Percentiles rank a stretch among this genome's conserved stretches.
These are phyloP conservation scores for Colletotrichum navitas DNA, from an alignment of 2,329 filamentous ascomycete genomes.

Conservation along the genomic window DNA sequence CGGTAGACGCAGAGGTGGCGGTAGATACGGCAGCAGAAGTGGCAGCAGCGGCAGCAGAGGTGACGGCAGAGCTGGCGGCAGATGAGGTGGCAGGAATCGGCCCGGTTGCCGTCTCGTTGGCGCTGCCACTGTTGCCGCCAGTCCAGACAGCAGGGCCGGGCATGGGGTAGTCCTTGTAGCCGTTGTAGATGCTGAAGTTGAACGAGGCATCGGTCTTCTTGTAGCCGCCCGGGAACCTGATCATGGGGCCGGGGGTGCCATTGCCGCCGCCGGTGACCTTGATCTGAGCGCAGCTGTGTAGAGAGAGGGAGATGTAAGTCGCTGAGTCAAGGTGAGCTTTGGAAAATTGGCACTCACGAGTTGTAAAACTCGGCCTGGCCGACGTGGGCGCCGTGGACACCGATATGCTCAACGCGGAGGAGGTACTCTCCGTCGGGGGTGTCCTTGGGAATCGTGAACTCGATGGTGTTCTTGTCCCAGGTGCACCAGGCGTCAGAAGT, in stretches of 20 bases:
- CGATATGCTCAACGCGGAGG: constrained; percentile 52
- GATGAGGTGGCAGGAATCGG: neutral
- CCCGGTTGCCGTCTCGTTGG: neutral
- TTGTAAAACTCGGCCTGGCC: constrained; percentile 6
- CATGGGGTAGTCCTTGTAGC: constrained; percentile 40
- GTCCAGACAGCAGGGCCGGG: constrained; percentile 31
- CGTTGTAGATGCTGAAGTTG: constrained; percentile 45
- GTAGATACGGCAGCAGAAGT: neutral
- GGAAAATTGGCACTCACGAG: neutral
- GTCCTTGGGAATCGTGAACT: constrained; percentile 51
- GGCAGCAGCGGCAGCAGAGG: neutral
- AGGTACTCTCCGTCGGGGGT: constrained; percentile 55
- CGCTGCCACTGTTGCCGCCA: constrained; percentile 3
- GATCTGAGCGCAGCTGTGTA: constrained; percentile 42
- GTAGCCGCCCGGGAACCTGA: constrained; percentile 50
- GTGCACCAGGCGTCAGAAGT: constrained; percentile 45
- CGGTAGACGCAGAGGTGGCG: neutral
- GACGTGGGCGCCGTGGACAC: constrained; percentile 21
- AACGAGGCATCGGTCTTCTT: constrained; percentile 45
- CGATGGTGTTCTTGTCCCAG: constrained; percentile 45
- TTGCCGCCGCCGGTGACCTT: constrained; percentile 44
- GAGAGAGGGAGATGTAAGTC: constrained; percentile 8
- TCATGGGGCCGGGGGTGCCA: constrained; percentile 43
- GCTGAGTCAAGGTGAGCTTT: constrained; percentile 33
- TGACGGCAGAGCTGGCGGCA: neutral